Base-by-base conservation (phyloP, 2,329 filamentous ascomycete genomes). In the Hansfordia pulvinata region DNA sequence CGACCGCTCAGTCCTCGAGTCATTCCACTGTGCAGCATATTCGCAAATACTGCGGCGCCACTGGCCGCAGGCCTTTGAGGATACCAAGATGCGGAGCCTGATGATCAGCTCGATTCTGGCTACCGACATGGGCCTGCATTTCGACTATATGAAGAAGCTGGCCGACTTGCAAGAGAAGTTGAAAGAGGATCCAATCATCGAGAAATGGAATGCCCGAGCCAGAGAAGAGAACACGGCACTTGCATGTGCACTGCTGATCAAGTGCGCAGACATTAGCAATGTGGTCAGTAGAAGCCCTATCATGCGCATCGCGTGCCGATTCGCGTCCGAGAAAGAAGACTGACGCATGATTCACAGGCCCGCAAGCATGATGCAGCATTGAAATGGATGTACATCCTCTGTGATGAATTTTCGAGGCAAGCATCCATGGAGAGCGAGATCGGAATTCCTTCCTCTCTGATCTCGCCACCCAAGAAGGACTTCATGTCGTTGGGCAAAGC, bases 61-160 rank as follows among this genome's bases (percentile, higher is more conserved):
- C 49, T 98, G 90, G 90, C 84, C 86, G 0, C 62, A 69, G 4
- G 79, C 78, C 3, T 92, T 92, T 39, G 66, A 77, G 35, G 77
- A 90, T 41, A 64, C 66, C 24, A 75, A 75, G 31, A 82, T 96
- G 67, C 76, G 88, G 29, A 80, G 77, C 39, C 60, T 93, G 6
- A 90, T 96, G 77, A 96, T 94, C 42, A 93, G 84, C 49, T 90
- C 84, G n/a, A 96, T 98, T 32, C 60, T 98, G 14, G 84, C 90
- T 3, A 98, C 90, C 0, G 90, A 98, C 45, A 98, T 98, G 90
- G 85, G 85, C 6, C 57, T 93, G 6, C 90, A 98, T 53, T 93
- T 93, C 42, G 85, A 92, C 42, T 98, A 94, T 52, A 96, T 96
- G 85, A 76, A 77, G 44, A 81, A 79, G 47, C 61, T 96, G 20